Conservation (phyloP, 495 filamentous ascomycete species). For the Hypomontagnella submonticulosa region DNA sequence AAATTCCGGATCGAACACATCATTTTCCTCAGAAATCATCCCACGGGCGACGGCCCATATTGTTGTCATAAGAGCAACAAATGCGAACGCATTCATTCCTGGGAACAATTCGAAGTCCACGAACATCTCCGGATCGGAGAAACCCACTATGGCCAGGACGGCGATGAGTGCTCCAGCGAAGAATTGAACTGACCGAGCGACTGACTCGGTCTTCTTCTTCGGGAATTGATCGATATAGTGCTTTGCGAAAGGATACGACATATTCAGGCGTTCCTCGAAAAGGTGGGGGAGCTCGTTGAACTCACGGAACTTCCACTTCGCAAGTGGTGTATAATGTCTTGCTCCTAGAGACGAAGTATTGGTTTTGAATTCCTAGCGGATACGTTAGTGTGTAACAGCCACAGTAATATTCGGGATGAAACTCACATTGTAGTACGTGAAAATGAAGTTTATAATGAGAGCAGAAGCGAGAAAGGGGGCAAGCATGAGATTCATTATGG, state of each 20-base stretch:
- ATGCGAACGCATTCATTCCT: constrained; percentile 50
- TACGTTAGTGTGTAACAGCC: constrained; percentile 16
- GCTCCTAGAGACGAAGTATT: constrained; percentile 83
- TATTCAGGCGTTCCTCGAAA: constrained; percentile 86
- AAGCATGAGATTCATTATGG: constrained; percentile 84
- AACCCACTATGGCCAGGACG: constrained; percentile 79
- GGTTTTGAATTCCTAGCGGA: constrained; percentile 81
- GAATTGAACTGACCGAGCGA: constrained; percentile 85
- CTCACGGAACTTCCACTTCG: constrained; percentile 98
- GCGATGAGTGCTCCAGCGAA: constrained; percentile 85
- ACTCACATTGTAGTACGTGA: constrained; percentile 87
- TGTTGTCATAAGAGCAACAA: constrained; percentile 60
- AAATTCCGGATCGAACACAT: constrained; percentile 92
- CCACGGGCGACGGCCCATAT: constrained; percentile 85
- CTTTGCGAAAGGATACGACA: constrained; percentile 93
- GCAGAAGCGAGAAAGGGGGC: constrained; percentile 87
- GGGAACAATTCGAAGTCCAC: constrained; percentile 91
- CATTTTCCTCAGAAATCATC: constrained; percentile 83
- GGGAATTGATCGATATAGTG: constrained; percentile 96
- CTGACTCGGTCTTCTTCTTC: constrained; percentile 88
- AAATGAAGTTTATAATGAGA: constrained; percentile 86
- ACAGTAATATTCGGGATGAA: background rate
- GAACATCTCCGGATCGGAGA: constrained; percentile 90
- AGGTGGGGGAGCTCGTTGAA: constrained; percentile 97
- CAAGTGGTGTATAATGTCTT: constrained; percentile 89